Conservation (phyloP, 805 yeast species). For the Sugiyamaella mastotermitis region DNA sequence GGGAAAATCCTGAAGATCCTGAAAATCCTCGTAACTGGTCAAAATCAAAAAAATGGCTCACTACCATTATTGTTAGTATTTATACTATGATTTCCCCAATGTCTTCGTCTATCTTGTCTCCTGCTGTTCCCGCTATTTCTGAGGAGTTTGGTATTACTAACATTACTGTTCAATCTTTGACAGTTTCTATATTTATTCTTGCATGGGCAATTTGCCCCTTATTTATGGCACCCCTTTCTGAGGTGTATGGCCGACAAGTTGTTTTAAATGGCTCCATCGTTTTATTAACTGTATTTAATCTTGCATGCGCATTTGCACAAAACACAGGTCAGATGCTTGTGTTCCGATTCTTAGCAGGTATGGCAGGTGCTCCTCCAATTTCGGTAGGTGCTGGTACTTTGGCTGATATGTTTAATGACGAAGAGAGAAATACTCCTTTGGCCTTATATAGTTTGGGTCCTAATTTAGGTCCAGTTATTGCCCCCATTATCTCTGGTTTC, state of each 20-base stretch:
- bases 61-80: constrained; percentile 43
- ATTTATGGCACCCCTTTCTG: constrained; percentile 61
- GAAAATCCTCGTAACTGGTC: constrained; percentile 63
- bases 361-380: constrained; percentile 62
- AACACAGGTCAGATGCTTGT: constrained; percentile 51
- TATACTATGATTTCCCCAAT: constrained; percentile 58
- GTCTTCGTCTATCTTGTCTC: constrained; percentile 57
- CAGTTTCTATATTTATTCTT: constrained; percentile 59
- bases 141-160: constrained; percentile 38
- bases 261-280: constrained; percentile 50
- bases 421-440: constrained; percentile 49
- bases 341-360: constrained; percentile 57
- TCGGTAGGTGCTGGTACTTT: constrained; percentile 66
- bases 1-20: constrained; percentile 61
- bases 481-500: constrained; percentile 46
- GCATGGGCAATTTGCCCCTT: constrained; percentile 68
- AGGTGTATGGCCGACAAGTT: constrained; percentile 54
- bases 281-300: constrained; percentile 34
- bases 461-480: constrained; percentile 49
- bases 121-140: constrained; percentile 48
- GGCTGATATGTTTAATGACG: constrained; percentile 52
- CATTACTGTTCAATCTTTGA: constrained; percentile 42
- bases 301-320: constrained; percentile 58
- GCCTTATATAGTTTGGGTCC: constrained; percentile 58
- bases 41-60: constrained; percentile 34